A percentile compares a stretch with the other conserved stretches of the same genome.
These are phyloP conservation scores for Omphalea diandra DNA, from an alignment of 441 rosid species.

Conservation along the genomic window DNA sequence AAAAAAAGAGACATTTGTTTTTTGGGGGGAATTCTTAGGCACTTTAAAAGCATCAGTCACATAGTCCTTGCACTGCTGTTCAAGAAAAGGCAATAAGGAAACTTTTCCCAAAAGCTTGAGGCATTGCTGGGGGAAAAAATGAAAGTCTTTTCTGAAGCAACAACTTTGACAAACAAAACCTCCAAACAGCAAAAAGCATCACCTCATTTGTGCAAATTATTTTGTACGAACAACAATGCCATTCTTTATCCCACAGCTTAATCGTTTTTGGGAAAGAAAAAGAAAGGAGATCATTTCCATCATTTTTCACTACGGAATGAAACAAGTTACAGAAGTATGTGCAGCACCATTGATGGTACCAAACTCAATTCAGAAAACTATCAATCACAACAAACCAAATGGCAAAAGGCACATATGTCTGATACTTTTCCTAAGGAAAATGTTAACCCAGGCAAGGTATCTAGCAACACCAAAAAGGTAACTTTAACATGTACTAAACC, in stretches of 20 bases:
- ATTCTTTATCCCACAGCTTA: background rate
- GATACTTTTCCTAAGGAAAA: background rate
- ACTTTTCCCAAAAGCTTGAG: too few relatives aligned
- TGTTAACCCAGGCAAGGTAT: background rate
- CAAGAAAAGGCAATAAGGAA: background rate
- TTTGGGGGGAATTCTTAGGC: background rate
- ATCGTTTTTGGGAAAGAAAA: background rate
- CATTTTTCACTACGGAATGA: background rate
- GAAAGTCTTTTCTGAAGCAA: background rate
- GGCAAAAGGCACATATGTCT: background rate
- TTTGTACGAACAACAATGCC: constrained; percentile 2
- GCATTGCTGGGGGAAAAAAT: background rate
- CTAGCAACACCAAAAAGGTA: background rate
- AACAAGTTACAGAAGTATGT: background rate
- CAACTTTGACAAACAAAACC: background rate
- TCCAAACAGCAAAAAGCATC: background rate
- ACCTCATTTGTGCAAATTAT: background rate
- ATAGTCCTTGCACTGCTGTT: background rate
- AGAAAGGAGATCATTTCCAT: background rate
- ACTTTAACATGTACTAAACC: too few relatives aligned
- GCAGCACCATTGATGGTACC: background rate
- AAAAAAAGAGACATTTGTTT: background rate
- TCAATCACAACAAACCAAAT: background rate
- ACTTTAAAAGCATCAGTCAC: constrained; percentile 1
- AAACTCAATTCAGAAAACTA: background rate